Percentiles rank a stretch among this genome's conserved stretches.
phyloP scores from a whole-genome alignment of 192 early-diverging fungal species.

The Podila epicladia region DNA sequence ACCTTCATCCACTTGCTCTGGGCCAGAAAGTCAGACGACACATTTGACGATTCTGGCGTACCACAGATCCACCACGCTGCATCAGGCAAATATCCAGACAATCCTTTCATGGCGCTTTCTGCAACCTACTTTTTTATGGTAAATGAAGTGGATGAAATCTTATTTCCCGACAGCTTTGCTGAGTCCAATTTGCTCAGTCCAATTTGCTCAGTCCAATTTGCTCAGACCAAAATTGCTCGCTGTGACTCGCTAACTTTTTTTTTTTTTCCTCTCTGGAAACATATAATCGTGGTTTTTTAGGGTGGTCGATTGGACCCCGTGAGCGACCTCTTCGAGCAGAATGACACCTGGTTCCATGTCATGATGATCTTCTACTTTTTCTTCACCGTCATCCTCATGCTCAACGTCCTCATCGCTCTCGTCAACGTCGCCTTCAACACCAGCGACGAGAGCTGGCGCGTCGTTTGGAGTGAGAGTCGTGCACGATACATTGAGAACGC shows the following conservation, averaged over 20 bases:
- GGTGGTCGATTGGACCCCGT: neutral
- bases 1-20: constrained; percentile 19
- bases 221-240: neutral
- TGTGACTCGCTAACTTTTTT: neutral
- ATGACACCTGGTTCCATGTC: constrained; percentile 14
- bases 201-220: neutral
- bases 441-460: constrained; percentile 19
- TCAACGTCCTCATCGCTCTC: constrained; percentile 36
- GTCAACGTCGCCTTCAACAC: constrained; percentile 27
- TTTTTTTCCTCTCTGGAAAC: neutral
- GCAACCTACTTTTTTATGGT: constrained; percentile 37
- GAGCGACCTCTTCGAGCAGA: neutral
- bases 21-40: neutral
- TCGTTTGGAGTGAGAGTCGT: constrained; percentile 24
- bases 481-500: constrained; percentile 21
- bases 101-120: constrained; percentile 21
- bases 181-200: neutral
- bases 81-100: neutral
- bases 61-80: no score
- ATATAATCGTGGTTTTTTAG: neutral
- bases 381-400: constrained; percentile 27
- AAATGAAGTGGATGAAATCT: neutral
- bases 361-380: constrained; percentile 32
- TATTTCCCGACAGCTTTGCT: neutral
- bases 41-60: neutral